These are phyloP conservation scores for Ceratocystiopsis sp. DNA, from an alignment of 2,329 filamentous ascomycete genomes.

Conservation along the genomic window DNA sequence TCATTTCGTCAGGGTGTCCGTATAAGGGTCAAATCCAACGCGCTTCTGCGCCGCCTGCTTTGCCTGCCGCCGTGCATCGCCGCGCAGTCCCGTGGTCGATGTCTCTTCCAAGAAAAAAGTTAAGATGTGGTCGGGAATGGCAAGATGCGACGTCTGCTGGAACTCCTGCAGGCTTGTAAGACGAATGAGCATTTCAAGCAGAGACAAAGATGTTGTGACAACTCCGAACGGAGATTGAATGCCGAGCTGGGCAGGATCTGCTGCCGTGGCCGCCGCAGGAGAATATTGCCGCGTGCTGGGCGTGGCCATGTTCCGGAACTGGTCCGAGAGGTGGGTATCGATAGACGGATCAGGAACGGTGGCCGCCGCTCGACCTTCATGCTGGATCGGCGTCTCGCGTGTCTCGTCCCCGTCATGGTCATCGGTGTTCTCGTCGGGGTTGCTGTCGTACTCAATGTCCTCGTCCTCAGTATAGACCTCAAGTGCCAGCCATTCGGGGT, in stretches of 20 bases:
- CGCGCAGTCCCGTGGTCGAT: conserved; percentile 32
- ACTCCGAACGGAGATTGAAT: conserved; percentile 31
- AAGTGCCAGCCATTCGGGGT: conserved; percentile 81
- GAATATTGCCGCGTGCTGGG: conserved; percentile 3
- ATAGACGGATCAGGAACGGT: conserved; percentile 11
- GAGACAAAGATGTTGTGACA: conserved; percentile 45
- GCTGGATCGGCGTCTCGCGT: conserved; percentile 6
- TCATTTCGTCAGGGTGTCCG: conserved; percentile 20
- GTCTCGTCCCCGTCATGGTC: conserved; percentile 24
- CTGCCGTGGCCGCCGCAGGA: not conserved
- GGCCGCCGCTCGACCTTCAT: no score
- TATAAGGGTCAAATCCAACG: conserved; percentile 40
- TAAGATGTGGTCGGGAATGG: conserved; percentile 75
- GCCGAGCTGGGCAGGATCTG: conserved; percentile 13
- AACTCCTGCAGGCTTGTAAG: conserved; percentile 81
- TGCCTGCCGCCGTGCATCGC: conserved; percentile 26
- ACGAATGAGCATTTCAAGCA: conserved; percentile 77
- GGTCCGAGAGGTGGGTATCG: conserved; percentile 22
- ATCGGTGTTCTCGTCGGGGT: conserved; percentile 18
- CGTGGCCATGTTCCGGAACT: conserved; percentile 24
- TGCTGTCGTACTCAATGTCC: not conserved
- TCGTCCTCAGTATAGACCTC: conserved; percentile 59
- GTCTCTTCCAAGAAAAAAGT: conserved; percentile 65
- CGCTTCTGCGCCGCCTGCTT: conserved; percentile 28
- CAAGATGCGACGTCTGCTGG: conserved; percentile 75